These are phyloP conservation scores for Adansonia digitata DNA, from an alignment of 345 rosid species.

Conservation along the genomic window DNA sequence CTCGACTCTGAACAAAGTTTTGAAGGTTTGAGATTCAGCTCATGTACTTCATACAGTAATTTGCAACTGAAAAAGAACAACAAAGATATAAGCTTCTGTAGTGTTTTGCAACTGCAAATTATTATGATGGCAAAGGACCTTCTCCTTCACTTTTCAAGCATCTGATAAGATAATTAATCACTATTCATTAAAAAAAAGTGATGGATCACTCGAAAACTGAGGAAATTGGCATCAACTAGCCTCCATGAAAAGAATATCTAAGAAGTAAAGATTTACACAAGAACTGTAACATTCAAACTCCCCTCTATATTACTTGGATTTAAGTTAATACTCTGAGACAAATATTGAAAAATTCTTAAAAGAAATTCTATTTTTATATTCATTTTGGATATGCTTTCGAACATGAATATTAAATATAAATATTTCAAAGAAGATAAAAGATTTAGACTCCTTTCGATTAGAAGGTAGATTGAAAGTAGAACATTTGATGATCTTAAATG, in stretches of 20 bases:
- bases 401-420: no score
- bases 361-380: no score
- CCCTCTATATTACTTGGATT: no score
- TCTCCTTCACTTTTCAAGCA: background rate
- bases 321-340: no score
- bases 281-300: background rate
- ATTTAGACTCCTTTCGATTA: no score
- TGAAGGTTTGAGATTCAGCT: background rate
- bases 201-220: background rate
- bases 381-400: no score
- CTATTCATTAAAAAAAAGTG: background rate
- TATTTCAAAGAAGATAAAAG: no score
- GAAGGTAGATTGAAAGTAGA: background rate
- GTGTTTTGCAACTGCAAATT: no score
- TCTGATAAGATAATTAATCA: background rate
- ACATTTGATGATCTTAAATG: background rate
- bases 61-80: no score
- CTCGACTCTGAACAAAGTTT: constrained; percentile 1
- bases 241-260: background rate
- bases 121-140: background rate
- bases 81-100: no score
- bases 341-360: no score
- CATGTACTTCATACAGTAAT: background rate
- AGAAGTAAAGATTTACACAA: background rate
- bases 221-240: background rate